Evolutionary conservation across 805 yeast species (phyloP), one percentile per base, ranked within the genome.

Genomic region (Blastobotrys americana): DNA sequence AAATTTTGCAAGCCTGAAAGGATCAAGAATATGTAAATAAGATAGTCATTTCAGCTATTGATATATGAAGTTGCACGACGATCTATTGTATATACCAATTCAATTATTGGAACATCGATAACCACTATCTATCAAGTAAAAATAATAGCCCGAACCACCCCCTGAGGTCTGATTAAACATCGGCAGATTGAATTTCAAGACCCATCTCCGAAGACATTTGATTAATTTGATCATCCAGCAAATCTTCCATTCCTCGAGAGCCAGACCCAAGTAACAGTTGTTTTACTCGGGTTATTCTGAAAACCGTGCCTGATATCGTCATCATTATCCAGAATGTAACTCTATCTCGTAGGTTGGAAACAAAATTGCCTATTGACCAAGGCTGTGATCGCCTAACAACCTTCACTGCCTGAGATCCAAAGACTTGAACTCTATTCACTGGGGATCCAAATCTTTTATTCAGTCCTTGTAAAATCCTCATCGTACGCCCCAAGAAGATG

Each of bases 381-480:
- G 33, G 13, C 10, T 25, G 31, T 15, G 25, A 6, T 38, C 8
- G 18, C 20, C 34, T 31, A 23, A 46, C 37, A 5, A 53, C 44
- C 3, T 39, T 27, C 21, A 64, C 52, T 0, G 86, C 85, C 53
- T 76, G 78, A 13, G 67, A 61, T 0, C 84, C 84, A 43, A 84
- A 66, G 22, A 80, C 57, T 46, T 78, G 79, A 52, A 84, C 64
- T 46, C 93, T 69, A 58, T 84, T 84, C n/a, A 82, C 81, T 0
- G 89, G 90, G 13, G 86, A 75, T 3, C 82, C 85, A 57, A 74
- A 76, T 28, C 65, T 66, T 51, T 76, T 77, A 58, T 84, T 84
- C 50, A 81, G 61, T 19, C 78, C 79, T 58, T 83, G 90, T 41
- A 84, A 72, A 68, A 84, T 82, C 48, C 89, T 67, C 82, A 82